A percentile compares a stretch with the other conserved stretches of the same genome.
Conservation (phyloP, 2,329 filamentous ascomycete species). For the Piedraia hortae region DNA sequence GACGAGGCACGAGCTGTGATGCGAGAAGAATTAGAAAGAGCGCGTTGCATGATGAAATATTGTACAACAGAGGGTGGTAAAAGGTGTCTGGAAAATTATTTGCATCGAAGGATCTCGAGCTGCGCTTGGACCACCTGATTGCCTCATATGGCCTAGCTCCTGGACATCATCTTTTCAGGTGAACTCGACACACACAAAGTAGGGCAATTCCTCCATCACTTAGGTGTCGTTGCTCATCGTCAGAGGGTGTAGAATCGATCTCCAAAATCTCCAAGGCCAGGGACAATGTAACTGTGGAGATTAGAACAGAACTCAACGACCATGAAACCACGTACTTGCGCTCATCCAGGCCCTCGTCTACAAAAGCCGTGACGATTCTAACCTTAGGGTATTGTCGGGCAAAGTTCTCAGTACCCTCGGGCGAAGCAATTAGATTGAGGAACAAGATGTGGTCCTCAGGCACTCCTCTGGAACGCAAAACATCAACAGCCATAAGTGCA, state of each 20-base stretch:
- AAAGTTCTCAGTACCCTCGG: conserved; percentile 72
- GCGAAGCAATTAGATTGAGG: conserved; percentile 91
- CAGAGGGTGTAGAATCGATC: conserved; percentile 85
- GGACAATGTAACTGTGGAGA: conserved; percentile 71
- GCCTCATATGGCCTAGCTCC: too few relatives aligned
- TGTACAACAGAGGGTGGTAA: too few relatives aligned
- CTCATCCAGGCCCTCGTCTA: conserved; percentile 86
- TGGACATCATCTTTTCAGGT: too few relatives aligned
- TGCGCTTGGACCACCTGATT: too few relatives aligned
- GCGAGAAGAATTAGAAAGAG: conserved; percentile 55
- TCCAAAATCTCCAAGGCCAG: conserved; percentile 81
- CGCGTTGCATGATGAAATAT: conserved; percentile 83
- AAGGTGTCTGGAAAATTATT: too few relatives aligned
- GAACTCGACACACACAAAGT: too few relatives aligned
- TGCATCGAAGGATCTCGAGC: too few relatives aligned
- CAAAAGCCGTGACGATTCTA: conserved; percentile 80
- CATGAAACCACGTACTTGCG: conserved; percentile 49
- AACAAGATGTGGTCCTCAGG: conserved; percentile 90
- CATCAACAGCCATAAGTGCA: conserved; percentile 88
- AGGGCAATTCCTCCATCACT: too few relatives aligned
- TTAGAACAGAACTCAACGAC: too few relatives aligned
- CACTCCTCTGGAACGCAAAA: conserved; percentile 68
- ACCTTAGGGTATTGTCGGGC: conserved; percentile 69
- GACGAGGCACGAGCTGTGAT: conserved; percentile 50
- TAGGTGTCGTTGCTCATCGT: too few relatives aligned